Conservation (phyloP, 495 filamentous ascomycete genomes). For the Eremomyces bilateralis region DNA sequence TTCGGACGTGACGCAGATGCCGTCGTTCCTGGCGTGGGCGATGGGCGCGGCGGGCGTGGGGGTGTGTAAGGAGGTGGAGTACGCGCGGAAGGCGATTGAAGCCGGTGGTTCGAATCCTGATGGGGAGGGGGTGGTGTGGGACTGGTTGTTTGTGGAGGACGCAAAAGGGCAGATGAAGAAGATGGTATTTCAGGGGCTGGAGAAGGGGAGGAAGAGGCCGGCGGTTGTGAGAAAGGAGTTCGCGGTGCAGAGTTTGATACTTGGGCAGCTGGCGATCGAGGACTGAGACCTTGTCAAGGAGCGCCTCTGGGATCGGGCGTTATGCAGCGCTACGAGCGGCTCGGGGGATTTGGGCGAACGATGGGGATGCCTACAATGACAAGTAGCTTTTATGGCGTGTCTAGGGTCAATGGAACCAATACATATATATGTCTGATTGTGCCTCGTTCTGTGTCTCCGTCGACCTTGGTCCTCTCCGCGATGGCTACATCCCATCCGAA, state of each 20-base stretch:
- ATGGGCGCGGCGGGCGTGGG: conserved; percentile 48
- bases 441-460: too few species aligned
- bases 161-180: conserved; percentile 26
- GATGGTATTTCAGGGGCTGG: conserved; percentile 13
- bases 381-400: too few species aligned
- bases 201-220: conserved; percentile 30
- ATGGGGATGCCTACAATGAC: too few species aligned
- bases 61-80: conserved; percentile 39
- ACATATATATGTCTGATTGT: too few species aligned
- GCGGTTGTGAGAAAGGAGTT: conserved; percentile 63
- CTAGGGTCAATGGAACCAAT: too few species aligned
- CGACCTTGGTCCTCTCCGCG: too few species aligned
- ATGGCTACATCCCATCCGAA: too few species aligned
- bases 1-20: conserved; percentile 33
- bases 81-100: conserved; percentile 32
- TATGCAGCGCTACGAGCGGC: too few species aligned
- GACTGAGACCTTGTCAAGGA: background rate
- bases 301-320: too few species aligned
- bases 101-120: conserved; percentile 11
- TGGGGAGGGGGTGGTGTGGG: conserved; percentile 25
- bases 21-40: conserved; percentile 59
- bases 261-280: conserved; percentile 49
- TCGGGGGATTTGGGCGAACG: too few species aligned
- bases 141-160: conserved; percentile 62
- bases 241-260: conserved; percentile 79